phyloP scores from a whole-genome alignment of 371 early-diverging fungal genomes.

The Dichotomocladium elegans region DNA sequence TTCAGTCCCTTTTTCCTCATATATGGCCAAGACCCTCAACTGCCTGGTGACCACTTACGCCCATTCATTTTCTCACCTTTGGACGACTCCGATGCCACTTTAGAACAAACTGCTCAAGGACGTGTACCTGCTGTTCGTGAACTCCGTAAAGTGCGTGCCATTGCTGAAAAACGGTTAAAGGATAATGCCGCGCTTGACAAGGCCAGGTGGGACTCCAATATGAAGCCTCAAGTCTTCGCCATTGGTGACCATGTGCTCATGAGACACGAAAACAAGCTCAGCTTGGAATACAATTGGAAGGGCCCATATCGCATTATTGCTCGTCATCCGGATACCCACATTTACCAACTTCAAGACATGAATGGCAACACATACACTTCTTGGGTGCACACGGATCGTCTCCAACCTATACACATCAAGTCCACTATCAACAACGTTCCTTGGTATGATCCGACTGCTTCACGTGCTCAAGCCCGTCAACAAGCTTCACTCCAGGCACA shows the following conservation, averaged over 20 bases:
- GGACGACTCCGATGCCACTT: too few relatives aligned
- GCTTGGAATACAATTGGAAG: too few relatives aligned
- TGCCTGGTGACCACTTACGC: too few relatives aligned
- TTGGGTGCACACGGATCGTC: too few relatives aligned
- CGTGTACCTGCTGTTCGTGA: neutral
- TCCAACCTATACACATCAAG: neutral
- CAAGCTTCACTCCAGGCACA: too few relatives aligned
- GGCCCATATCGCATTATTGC: neutral
- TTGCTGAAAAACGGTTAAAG: conserved; percentile 7
- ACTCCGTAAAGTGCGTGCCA: conserved; percentile 6
- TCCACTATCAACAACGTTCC: neutral
- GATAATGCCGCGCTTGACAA: too few relatives aligned
- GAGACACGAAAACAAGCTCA: too few relatives aligned
- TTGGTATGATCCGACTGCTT: conserved; percentile 1
- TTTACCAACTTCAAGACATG: conserved; percentile 3
- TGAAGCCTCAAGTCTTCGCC: too few relatives aligned
- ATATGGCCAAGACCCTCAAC: conserved; percentile 18
- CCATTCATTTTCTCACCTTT: neutral
- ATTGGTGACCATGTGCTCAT: too few relatives aligned
- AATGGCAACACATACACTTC: conserved; percentile 1
- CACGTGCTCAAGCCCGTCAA: too few relatives aligned
- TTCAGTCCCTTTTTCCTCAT: conserved; percentile 11
- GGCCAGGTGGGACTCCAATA: too few relatives aligned
- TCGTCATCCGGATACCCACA: neutral
- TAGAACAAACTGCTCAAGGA: neutral